Evolutionary conservation across 106 monocot genomes (phyloP).

Genomic region (Xerophyta viscosa): DNA sequence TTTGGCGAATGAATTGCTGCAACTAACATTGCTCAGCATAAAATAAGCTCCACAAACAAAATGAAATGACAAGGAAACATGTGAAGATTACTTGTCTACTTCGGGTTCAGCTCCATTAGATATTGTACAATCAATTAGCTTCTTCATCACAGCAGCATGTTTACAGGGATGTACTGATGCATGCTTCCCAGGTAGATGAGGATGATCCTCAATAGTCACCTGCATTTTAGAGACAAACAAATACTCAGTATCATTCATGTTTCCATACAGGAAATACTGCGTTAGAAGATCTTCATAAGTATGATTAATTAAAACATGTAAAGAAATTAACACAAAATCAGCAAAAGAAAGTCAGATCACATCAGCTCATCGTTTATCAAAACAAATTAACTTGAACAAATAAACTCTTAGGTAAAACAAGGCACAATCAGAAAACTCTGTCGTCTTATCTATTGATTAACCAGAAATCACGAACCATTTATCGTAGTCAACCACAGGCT

Average conservation of each 20-base stretch:
- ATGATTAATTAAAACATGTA: no score
- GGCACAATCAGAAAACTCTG: no score
- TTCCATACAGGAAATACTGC: background rate
- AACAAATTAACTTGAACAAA: no score
- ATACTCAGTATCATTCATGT: background rate
- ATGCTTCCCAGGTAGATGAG: slow-evolving; percentile 94
- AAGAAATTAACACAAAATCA: no score
- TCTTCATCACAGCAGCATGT: slow-evolving; percentile 98
- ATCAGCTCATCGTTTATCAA: no score
- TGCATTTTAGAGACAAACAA: slow-evolving; percentile 14
- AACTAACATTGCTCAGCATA: background rate
- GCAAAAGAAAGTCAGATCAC: no score
- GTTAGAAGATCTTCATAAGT: background rate
- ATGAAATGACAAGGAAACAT: background rate
- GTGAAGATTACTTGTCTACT: slow-evolving; percentile 80
- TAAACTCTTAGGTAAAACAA: no score
- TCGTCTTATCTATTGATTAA: no score
- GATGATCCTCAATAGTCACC: slow-evolving; percentile 99
- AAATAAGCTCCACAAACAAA: background rate
- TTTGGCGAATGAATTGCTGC: no score
- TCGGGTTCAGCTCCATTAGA: slow-evolving; percentile 91
- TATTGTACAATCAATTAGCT: slow-evolving; percentile 95
- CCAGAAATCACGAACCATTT: no score
- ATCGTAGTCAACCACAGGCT: no score
- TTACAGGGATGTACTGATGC: slow-evolving; percentile 96